Percentiles rank a stretch among this genome's conserved stretches.
Conservation (phyloP, 441 rosid genomes). For the Erysimum pusillum region DNA sequence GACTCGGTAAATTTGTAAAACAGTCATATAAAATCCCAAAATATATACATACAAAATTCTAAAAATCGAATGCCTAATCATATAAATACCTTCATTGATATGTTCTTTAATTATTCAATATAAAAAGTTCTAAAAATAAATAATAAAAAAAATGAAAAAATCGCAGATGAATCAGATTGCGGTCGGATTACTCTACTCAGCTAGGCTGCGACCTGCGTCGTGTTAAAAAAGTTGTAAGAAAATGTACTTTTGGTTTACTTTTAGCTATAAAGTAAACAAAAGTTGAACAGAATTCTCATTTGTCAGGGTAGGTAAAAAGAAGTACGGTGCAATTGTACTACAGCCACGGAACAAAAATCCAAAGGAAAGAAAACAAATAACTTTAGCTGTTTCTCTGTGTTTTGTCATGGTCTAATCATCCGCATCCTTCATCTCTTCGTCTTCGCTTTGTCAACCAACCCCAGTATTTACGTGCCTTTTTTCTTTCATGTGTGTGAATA, state of each 20-base stretch:
- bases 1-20: neutral
- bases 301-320: neutral
- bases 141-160: neutral
- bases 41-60: no score
- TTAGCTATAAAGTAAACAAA: conserved; percentile 2
- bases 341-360: conserved; percentile 41
- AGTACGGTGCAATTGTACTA: conserved; percentile 49
- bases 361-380: conserved; percentile 12
- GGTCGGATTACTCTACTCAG: conserved; percentile 1
- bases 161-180: neutral
- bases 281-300: neutral
- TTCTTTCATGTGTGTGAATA: neutral
- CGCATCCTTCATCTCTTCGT: conserved; percentile 16
- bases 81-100: neutral
- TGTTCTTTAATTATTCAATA: neutral
- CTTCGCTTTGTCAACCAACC: conserved; percentile 32
- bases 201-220: conserved; percentile 18
- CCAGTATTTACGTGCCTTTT: conserved; percentile 19
- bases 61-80: neutral
- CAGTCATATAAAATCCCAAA: neutral
- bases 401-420: conserved; percentile 22
- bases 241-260: conserved; percentile 10
- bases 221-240: conserved; percentile 17
- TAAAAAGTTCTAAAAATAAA: neutral
- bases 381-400: conserved; percentile 10